These are phyloP conservation scores for Bruguiera sexangula DNA, from an alignment of 345 rosid genomes.

Conservation along the genomic window DNA sequence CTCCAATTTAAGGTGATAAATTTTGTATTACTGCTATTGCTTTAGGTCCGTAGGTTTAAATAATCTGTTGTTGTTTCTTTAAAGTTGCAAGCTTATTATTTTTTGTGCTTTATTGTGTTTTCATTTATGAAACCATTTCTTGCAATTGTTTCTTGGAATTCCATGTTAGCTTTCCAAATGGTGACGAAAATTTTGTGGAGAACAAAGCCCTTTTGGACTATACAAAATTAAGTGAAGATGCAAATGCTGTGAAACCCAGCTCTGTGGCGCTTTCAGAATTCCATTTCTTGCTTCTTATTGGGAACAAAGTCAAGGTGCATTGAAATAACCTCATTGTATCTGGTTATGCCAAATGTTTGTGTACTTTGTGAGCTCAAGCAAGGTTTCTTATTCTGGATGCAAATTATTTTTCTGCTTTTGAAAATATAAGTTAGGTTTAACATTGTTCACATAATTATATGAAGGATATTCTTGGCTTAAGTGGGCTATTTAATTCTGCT, in stretches of 20 bases:
- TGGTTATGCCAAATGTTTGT: not conserved
- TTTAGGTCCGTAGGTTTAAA: not conserved
- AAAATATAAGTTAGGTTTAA: no score
- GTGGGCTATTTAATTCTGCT: not conserved
- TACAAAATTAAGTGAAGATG: slow-evolving; percentile 66
- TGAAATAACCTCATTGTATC: not conserved
- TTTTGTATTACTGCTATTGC: not conserved
- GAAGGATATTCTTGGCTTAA: not conserved
- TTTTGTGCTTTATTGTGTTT: slow-evolving; percentile 1
- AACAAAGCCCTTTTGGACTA: slow-evolving; percentile 91
- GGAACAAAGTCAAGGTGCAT: slow-evolving; percentile 95
- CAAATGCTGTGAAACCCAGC: slow-evolving; percentile 70
- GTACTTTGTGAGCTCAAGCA: no score
- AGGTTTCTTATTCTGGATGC: not conserved
- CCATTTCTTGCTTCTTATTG: slow-evolving; percentile 91
- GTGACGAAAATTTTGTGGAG: slow-evolving; percentile 97
- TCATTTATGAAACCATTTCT: slow-evolving; percentile 6
- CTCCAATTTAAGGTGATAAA: not conserved
- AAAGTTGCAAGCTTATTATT: slow-evolving; percentile 5
- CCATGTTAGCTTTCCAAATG: slow-evolving; percentile 63
- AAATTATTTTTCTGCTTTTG: slow-evolving; percentile 6
- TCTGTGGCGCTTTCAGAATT: slow-evolving; percentile 95
- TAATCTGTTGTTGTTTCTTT: not conserved
- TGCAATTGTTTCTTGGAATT: slow-evolving; percentile 17
- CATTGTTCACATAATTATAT: no score